Evolutionary conservation across 2,329 filamentous ascomycete species (phyloP).

Genomic region (Neofusicoccum umdonicola): DNA sequence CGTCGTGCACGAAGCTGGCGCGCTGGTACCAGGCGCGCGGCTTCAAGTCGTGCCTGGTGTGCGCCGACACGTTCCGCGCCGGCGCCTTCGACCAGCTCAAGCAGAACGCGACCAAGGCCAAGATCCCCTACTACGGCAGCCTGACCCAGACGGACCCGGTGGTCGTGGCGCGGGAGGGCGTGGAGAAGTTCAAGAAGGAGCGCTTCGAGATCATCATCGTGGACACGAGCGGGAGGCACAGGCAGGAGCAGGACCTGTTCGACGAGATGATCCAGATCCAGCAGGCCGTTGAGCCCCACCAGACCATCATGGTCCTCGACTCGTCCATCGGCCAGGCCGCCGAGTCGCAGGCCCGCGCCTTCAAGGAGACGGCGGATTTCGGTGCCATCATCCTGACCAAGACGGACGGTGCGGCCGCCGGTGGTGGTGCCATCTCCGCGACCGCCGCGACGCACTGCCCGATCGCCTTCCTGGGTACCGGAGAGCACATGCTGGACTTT

Average conservation of each 20-base stretch:
- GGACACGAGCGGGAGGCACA: constrained; percentile 91
- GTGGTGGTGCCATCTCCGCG: constrained; percentile 95
- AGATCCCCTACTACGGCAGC: constrained; percentile 97
- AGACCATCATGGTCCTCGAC: constrained; percentile 98
- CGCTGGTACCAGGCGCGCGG: constrained; percentile 91
- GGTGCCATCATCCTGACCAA: constrained; percentile 99
- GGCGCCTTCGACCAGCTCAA: constrained; percentile 98
- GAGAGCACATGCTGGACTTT: constrained; percentile 93
- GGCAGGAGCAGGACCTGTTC: constrained; percentile 92
- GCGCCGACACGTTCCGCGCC: constrained; percentile 96
- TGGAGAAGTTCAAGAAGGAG: constrained; percentile 99
- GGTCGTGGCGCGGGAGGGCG: constrained; percentile 88
- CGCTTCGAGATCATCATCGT: constrained; percentile 98
- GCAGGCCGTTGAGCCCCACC: constrained; percentile 81
- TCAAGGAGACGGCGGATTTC: constrained; percentile 96
- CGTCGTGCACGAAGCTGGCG: constrained; percentile 94
- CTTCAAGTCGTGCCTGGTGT: constrained; percentile 90
- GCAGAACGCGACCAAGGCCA: constrained; percentile 97
- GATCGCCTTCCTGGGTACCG: constrained; percentile 96
- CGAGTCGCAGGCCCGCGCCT: constrained; percentile 89
- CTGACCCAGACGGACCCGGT: constrained; percentile 95
- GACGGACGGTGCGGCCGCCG: constrained; percentile 91
- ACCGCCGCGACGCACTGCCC: constrained; percentile 95
- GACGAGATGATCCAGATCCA: constrained; percentile 98
- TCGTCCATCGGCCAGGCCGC: constrained; percentile 95